These are phyloP conservation scores for Phialocephala sp. DNA, from an alignment of 2,329 filamentous ascomycete genomes.

Conservation along the genomic window DNA sequence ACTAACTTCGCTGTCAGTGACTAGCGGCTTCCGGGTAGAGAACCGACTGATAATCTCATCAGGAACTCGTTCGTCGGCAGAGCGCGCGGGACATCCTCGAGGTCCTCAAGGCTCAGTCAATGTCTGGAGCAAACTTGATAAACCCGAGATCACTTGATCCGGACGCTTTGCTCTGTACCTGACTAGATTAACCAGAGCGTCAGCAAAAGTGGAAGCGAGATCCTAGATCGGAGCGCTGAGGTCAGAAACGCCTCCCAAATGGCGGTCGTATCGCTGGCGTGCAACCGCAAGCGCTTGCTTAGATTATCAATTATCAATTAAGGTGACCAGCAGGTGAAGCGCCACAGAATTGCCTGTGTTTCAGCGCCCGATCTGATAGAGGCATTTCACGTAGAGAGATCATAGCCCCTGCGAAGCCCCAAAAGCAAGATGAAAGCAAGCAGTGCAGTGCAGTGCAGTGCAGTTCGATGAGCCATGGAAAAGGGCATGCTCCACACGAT, in stretches of 20 bases:
- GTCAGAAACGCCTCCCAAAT: conserved; percentile 1
- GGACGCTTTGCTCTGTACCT: not conserved
- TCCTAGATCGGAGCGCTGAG: conserved; percentile 1
- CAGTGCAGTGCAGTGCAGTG: no score
- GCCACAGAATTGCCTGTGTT: conserved; percentile 16
- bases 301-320: not conserved
- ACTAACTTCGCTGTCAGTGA: not conserved
- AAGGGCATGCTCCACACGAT: conserved; percentile 9
- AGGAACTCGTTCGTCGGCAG: no score
- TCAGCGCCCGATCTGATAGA: conserved; percentile 12
- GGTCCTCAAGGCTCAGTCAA: not conserved
- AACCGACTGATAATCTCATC: no score
- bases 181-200: not conserved
- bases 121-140: not conserved
- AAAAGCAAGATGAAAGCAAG: conserved; percentile 11
- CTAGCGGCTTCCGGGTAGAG: not conserved
- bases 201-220: not conserved
- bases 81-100: not conserved
- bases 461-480: not conserved
- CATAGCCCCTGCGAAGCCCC: conserved; percentile 25
- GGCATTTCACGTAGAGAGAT: conserved; percentile 12
- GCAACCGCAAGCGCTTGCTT: conserved; percentile 3
- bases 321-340: not conserved
- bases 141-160: not conserved
- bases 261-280: not conserved